Evolutionary conservation across 2,329 filamentous ascomycete species (phyloP), one percentile per base, ranked within the genome.

Genomic region (Pyricularia pennisetigena): DNA sequence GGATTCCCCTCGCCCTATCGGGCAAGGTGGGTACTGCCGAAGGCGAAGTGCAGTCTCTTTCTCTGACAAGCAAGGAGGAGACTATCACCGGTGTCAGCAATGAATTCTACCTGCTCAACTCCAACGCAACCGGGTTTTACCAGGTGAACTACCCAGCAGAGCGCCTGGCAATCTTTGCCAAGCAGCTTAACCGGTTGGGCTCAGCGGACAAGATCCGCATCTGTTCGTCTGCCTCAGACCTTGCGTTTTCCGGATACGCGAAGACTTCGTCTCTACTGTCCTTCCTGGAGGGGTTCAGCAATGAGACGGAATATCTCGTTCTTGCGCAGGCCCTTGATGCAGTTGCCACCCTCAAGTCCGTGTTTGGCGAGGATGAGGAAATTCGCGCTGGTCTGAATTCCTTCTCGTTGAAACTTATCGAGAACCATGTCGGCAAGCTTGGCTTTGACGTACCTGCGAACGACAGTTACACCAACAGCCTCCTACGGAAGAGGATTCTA

Each of bases 31-130:
- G 89, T 26, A 81, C 88, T 35, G 80, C 87, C 41, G 86, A 85
- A 8, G 82, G 90, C 67, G 82, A 89, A 69, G 82, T 86, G 24
- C 82, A 89, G 54, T 35, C 63, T 41, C 24, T 35, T 23, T 89
- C 92, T 67, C 82, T 99, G 63, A 91, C 88, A 0, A 82, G 85
- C 68, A 97, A 92, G 80, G 85, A 91, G 73, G 89, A 93, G 68
- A 93, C 88, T 14, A 86, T 98, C 69, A 83, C 85, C 65, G 89
- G 90, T 70, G 82, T 97, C 69, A 87, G 93, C 72, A 85, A 90
- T 64, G 85, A 87, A 57, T 97, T 97, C 78, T 99, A 98, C 82
- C 96, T 97, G 81, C 83, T 99, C 74, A 99, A 99, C 82, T 88
- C 90, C 70, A 88, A 94, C 68, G 91, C 94, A 69, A 93, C 90